Percentiles rank a stretch among this genome's conserved stretches.
phyloP scores from a whole-genome alignment of 148 eudicot species.

The Chenopodium quinoa region DNA sequence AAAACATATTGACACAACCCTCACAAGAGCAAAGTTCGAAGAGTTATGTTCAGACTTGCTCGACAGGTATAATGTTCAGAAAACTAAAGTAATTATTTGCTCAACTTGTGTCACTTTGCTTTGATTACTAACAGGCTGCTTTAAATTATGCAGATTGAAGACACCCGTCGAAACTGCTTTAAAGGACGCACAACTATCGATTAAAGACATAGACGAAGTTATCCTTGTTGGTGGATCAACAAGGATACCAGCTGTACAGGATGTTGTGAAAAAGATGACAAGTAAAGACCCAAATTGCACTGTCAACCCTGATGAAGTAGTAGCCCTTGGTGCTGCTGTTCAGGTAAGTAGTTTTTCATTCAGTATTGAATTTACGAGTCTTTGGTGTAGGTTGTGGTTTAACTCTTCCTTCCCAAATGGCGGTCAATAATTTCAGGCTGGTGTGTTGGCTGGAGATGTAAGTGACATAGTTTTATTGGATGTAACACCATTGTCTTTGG shows the following conservation, averaged over 20 bases:
- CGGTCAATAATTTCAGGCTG: conserved; percentile 42
- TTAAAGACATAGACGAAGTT: conserved; percentile 65
- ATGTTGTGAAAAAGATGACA: conserved; percentile 56
- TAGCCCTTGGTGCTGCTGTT: conserved; percentile 83
- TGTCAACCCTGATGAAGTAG: conserved; percentile 77
- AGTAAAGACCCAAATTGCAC: conserved; percentile 63
- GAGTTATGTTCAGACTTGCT: conserved; percentile 88
- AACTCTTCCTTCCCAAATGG: background rate
- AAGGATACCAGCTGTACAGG: conserved; percentile 68
- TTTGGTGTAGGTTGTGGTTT: background rate
- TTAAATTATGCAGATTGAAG: conserved; percentile 40
- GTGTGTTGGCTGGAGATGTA: conserved; percentile 67
- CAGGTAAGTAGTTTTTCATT: conserved; percentile 38
- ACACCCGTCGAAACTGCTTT: conserved; percentile 56
- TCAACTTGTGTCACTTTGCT: background rate
- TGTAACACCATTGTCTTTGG: conserved; percentile 59
- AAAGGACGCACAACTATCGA: conserved; percentile 58
- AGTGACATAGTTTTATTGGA: conserved; percentile 63
- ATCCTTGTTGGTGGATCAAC: conserved; percentile 79
- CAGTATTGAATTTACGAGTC: background rate
- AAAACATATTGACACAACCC: conserved; percentile 84
- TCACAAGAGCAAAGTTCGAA: conserved; percentile 82
- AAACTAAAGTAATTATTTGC: background rate
- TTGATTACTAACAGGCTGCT: background rate
- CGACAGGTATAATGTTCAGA: conserved; percentile 52